A percentile compares a stretch with the other conserved stretches of the same genome.
These are phyloP conservation scores for Penicillium sumatraense DNA, from an alignment of 2,329 filamentous ascomycete species.

Conservation along the genomic window DNA sequence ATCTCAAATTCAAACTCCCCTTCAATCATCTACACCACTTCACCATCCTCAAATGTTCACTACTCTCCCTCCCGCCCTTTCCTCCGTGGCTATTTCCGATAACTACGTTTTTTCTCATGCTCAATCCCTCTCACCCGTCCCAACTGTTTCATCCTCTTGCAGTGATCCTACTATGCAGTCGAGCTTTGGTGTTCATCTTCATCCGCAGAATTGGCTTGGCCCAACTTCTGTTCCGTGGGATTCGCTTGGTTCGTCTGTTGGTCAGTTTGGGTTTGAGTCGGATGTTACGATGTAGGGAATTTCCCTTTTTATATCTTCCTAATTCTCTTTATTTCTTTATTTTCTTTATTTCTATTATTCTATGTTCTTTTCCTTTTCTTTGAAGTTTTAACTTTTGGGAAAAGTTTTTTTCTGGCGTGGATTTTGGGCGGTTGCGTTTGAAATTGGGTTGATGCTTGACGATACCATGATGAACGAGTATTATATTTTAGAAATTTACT, in stretches of 20 bases:
- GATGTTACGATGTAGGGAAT: background rate
- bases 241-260: constrained; percentile 16
- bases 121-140: constrained; percentile 24
- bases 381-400: background rate
- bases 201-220: constrained; percentile 41
- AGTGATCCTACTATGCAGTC: constrained; percentile 28
- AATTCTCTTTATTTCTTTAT: background rate
- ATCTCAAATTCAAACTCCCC: background rate
- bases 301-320: background rate
- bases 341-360: constrained; percentile 1
- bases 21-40: constrained; percentile 14
- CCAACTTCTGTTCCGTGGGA: constrained; percentile 37
- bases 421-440: background rate
- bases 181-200: constrained; percentile 29
- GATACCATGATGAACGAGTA: constrained; percentile 17
- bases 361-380: background rate
- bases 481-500: background rate
- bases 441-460: constrained; percentile 7
- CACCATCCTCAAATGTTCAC: constrained; percentile 16
- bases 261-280: constrained; percentile 19
- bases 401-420: background rate
- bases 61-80: constrained; percentile 7
- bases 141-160: constrained; percentile 19
- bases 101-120: constrained; percentile 19
- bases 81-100: constrained; percentile 18